Base-by-base conservation (phyloP, 768 basidiomycete genomes). In the Boletus subcaerulescens region DNA sequence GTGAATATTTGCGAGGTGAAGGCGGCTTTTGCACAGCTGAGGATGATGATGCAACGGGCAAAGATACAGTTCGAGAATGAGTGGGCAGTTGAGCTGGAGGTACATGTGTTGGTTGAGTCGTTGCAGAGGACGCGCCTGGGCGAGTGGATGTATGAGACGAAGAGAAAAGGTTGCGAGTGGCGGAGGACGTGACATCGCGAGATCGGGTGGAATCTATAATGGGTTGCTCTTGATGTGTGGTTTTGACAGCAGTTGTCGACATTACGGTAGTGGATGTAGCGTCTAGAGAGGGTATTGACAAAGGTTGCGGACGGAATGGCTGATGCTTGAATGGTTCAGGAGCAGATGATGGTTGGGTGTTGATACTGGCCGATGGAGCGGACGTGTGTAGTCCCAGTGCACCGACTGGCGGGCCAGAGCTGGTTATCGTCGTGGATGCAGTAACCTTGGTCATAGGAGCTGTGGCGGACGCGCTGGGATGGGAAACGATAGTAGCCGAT, bases 41-140 rank as follows among this genome's bases (percentile, higher is more conserved):
- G 38, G 61, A 59, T 45, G 52, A 50, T 6, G 68, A 41, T 41
- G 63, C 44, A 13, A 53, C 56, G 36, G 74, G 77, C 43, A 75
- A 50, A 24, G 76, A 77, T 61, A 62, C 67, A 56, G 71, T 64
- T 56, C 73, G 75, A 29, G 73, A 58, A 52, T 77, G 77, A 43
- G 44, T 40, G 40, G 57, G 49, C 10, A 58, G 52, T 54, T 68
- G 71, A 13, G 42, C 45, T 55, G 65, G 52, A 36, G 53, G 42
- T 58, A 62, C 59, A 52, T 65, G 56, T 47, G 51, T 55, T n/a
- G 60, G 66, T 53, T 60, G 61, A 49, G 51, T 62, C 42, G 32
- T 53, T 53, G 64, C 33, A 40, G 61, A 56, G 33, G 64, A 57
- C 33, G 50, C 38, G n/a, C 46, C 53, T 20, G 65, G 56, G 12